Evolutionary conservation across 78 protist genomes (phyloP).

Genomic region (Salpingoeca rosetta): DNA sequence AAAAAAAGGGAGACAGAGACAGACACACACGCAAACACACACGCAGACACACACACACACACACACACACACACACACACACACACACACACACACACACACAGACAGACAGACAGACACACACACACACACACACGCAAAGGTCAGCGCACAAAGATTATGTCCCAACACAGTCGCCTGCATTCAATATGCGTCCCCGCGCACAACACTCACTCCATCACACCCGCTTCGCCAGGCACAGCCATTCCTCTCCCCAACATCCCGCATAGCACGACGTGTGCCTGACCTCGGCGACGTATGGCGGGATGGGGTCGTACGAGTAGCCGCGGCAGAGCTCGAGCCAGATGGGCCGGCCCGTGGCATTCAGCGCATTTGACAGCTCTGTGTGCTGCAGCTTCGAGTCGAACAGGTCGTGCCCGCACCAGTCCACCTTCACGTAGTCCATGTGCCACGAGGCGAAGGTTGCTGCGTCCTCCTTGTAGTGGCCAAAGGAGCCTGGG

Average conservation of each 20-base stretch:
- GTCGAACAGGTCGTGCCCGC: neutral
- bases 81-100: neutral
- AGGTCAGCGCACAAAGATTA: neutral
- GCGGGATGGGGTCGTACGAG: neutral
- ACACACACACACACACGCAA: neutral
- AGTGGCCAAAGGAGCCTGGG: conserved; percentile 27
- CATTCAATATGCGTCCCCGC: neutral
- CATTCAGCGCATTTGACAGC: neutral
- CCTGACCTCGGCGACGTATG: neutral
- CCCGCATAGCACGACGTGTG: too few species aligned
- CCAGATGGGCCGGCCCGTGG: neutral
- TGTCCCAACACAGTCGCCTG: neutral
- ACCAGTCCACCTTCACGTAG: conserved; percentile 24
- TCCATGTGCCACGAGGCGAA: conserved; percentile 39
- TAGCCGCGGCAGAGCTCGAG: conserved; percentile 3
- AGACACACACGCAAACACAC: neutral
- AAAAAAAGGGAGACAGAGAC: neutral
- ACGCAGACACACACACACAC: neutral
- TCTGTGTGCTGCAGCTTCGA: neutral
- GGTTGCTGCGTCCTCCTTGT: conserved; percentile 20
- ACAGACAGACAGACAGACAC: neutral
- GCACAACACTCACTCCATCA: neutral
- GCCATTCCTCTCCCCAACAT: too few species aligned
- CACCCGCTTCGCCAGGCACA: too few species aligned
- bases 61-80: neutral